A percentile compares a stretch with the other conserved stretches of the same genome.
Evolutionary conservation across 1,139 yeast genomes (phyloP).

Genomic region (Taphrina wiesneri): DNA sequence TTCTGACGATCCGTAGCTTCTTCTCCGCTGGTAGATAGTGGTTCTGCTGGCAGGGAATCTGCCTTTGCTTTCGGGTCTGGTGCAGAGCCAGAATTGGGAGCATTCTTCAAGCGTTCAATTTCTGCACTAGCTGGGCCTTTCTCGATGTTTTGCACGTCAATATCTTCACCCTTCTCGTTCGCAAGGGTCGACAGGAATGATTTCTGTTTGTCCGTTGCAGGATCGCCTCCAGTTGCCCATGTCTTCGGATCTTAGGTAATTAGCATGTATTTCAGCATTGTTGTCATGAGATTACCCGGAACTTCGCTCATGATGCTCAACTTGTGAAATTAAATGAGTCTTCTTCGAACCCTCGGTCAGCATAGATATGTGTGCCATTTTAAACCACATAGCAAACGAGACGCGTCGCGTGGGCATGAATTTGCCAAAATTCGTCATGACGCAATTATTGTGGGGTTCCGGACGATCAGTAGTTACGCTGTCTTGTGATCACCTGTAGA

Average conservation of each 20-base stretch:
- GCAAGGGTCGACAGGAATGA: constrained; percentile 28
- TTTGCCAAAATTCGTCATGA: not conserved
- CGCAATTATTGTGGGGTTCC: not conserved
- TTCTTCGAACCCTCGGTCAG: too few species aligned
- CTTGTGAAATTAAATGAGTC: not conserved
- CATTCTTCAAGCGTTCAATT: constrained; percentile 29
- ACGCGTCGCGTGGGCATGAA: not conserved
- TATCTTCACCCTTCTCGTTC: constrained; percentile 24
- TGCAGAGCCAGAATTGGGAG: not conserved
- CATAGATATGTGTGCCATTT: not conserved
- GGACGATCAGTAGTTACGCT: not conserved
- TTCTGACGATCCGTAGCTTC: constrained; percentile 23
- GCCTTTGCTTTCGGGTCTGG: constrained; percentile 18
- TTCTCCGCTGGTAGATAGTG: not conserved
- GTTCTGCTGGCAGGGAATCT: not conserved
- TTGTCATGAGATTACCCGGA: not conserved
- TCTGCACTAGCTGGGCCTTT: constrained; percentile 23
- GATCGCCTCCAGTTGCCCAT: constrained; percentile 34
- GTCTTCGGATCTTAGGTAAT: constrained; percentile 25
- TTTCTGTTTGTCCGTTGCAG: constrained; percentile 27
- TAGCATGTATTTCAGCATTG: not conserved
- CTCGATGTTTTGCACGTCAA: constrained; percentile 22
- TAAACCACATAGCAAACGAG: not conserved
- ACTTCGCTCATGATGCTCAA: constrained; percentile 11
- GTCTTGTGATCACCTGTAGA: not conserved